phyloP scores from a whole-genome alignment of 2,329 filamentous ascomycete species.

The Colletotrichum chrysophilum region DNA sequence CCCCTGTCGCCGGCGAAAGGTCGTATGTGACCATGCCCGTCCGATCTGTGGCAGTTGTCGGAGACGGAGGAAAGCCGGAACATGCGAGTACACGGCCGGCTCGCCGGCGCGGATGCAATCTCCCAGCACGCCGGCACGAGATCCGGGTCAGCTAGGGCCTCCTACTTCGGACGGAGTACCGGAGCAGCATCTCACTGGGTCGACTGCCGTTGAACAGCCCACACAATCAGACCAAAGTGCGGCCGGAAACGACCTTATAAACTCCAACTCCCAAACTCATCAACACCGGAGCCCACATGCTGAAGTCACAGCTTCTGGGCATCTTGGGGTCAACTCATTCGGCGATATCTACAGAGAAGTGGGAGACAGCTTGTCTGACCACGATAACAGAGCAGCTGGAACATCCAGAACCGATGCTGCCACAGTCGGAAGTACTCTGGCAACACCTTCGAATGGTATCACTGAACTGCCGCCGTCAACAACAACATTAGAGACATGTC shows the following conservation, averaged over 20 bases:
- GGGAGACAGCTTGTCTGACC: conserved; percentile 36
- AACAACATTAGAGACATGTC: conserved; percentile 36
- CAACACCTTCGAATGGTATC: accelerated
- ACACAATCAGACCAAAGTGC: neutral
- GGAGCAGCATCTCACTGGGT: neutral
- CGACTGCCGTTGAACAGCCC: neutral
- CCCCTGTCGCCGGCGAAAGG: conserved; percentile 45
- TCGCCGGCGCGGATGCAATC: neutral
- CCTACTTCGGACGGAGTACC: neutral
- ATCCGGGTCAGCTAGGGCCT: neutral
- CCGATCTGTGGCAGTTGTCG: conserved; percentile 44
- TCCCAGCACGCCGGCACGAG: neutral
- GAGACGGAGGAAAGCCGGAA: conserved; percentile 32
- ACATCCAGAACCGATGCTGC: neutral
- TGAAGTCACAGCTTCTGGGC: conserved; percentile 30
- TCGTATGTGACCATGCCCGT: conserved; percentile 46
- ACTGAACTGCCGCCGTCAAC: neutral
- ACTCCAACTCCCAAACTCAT: neutral
- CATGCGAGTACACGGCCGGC: conserved; percentile 38
- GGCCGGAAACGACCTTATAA: neutral
- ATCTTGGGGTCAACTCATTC: conserved; percentile 50
- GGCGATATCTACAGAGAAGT: conserved; percentile 48
- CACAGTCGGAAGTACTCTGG: conserved; percentile 23
- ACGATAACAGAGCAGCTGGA: neutral
- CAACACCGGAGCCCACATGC: neutral